Conservation (phyloP, 2,329 filamentous ascomycete species). For the Ophiostoma tasmaniense region DNA sequence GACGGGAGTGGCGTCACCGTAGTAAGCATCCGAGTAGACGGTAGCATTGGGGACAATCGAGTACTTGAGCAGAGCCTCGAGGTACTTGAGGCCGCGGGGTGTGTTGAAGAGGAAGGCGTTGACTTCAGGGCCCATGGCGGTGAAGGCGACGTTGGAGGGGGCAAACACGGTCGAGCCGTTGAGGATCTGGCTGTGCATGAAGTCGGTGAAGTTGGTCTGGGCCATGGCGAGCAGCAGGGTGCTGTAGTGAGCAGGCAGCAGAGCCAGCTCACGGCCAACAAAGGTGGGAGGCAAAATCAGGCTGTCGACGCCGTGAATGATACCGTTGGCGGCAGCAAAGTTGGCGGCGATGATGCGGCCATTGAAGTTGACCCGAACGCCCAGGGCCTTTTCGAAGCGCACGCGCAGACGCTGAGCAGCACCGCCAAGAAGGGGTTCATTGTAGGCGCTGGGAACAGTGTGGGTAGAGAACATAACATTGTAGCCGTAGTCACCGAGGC, state of each 20-base stretch:
- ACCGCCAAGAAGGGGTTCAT: constrained; percentile 50
- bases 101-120: constrained; percentile 83
- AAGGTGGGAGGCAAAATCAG: constrained; percentile 69
- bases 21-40: constrained; percentile 77
- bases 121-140: constrained; percentile 58
- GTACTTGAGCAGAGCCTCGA: constrained; percentile 70
- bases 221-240: constrained; percentile 66
- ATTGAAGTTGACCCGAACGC: constrained; percentile 69
- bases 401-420: constrained; percentile 65
- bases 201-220: constrained; percentile 62
- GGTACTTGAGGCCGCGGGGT: constrained; percentile 61
- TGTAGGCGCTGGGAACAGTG: constrained; percentile 63
- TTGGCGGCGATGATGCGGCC: constrained; percentile 61
- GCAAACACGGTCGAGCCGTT: constrained; percentile 71
- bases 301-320: constrained; percentile 68
- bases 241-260: constrained; percentile 68
- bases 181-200: constrained; percentile 44
- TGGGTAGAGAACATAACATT: constrained; percentile 57
- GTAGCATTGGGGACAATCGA: constrained; percentile 67
- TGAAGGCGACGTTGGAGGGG: constrained; percentile 73
- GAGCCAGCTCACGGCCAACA: constrained; percentile 43
- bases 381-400: constrained; percentile 47
- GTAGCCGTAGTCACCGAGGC: constrained; percentile 57
- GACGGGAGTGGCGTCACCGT: constrained; percentile 35
- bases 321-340: constrained; percentile 68